A percentile compares a stretch with the other conserved stretches of the same genome.
phyloP scores from a whole-genome alignment of 257 asterid species.

The Echites panduratus region DNA sequence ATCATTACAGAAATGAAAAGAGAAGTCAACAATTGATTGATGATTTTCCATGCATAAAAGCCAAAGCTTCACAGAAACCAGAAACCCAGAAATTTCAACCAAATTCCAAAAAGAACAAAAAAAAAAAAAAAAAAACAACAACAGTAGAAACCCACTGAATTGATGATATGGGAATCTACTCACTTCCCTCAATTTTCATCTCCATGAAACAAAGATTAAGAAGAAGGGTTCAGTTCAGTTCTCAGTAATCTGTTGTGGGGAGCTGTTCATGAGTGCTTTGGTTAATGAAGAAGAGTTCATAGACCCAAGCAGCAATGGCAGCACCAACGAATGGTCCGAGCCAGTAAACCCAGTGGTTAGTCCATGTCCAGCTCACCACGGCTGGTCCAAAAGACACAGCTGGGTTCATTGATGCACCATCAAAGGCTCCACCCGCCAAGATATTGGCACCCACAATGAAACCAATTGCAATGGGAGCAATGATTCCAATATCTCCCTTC shows the following conservation, averaged over 20 bases:
- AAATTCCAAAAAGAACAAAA: not conserved
- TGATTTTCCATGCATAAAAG: constrained; percentile 11
- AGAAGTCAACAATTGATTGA: constrained; percentile 13
- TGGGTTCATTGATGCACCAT: constrained; percentile 88
- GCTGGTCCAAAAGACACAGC: constrained; percentile 90
- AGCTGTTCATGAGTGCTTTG: constrained; percentile 51
- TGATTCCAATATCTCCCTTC: constrained; percentile 64
- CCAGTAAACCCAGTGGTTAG: constrained; percentile 85
- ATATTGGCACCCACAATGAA: constrained; percentile 87
- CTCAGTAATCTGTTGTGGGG: constrained; percentile 47
- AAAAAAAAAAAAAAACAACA: not conserved
- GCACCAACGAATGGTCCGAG: constrained; percentile 71
- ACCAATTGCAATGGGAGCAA: constrained; percentile 83
- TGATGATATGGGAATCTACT: not conserved
- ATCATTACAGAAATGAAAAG: not conserved
- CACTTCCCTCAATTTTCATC: not conserved
- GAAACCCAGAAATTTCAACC: constrained; percentile 1
- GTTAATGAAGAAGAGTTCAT: constrained; percentile 51
- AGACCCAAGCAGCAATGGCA: constrained; percentile 54
- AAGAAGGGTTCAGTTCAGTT: too few relatives aligned
- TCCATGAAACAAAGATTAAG: too few relatives aligned
- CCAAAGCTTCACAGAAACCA: constrained; percentile 2
- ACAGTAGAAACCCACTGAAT: constrained; percentile 1
- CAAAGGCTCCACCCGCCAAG: constrained; percentile 77
- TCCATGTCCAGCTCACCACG: constrained; percentile 80